Base-by-base conservation (phyloP, 2,329 filamentous ascomycete genomes). In the Talaromyces sp. region DNA sequence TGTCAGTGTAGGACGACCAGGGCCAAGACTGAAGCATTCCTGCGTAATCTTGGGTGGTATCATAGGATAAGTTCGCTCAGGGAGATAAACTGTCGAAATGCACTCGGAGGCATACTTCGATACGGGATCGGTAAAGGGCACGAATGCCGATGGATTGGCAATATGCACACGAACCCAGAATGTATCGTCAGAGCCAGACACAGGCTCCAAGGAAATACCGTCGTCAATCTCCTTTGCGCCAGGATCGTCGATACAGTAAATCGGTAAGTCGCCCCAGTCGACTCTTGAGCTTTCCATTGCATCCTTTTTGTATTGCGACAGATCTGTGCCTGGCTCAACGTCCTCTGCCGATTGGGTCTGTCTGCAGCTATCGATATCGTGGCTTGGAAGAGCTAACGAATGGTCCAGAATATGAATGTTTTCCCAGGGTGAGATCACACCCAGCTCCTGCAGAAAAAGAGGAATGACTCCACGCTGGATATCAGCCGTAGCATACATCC, bases 141-240 rank as follows among this genome's bases (percentile, higher is more conserved):
- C 79, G 67, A 86, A 88, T 4, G 86, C 85, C 1, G 85, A 85
- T 1, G 85, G 86, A 63, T 88, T 88, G 0, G 86, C 85, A 56
- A 88, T 78, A 70, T 88, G 86, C 7, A 86, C 73, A 66, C 84
- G 85, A 13, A 88, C 70, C 86, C 86, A 88, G 64, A 80, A 81
- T 22, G 79, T 74, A 27, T 77, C 72, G 1, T 74, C 68, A 2
- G 73, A 73, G 6, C 74, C 80, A 9, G 75, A 69, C 33, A 83
- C 71, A 22, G 71, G 73, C 67, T 86, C 82, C 17, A 88, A 68
- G 0, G 85, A 88, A 5, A 88, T 73, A 2, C 84, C 86, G 66
- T 88, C 86, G 63, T 88, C 86, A 61, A 87, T 85, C 66, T 88
- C 84, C 39, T 81, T 75, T 3, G 86, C 82, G 9, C 71, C 73